Evolutionary conservation across 2,329 filamentous ascomycete genomes (phyloP).

Genomic region (Rutstroemia sp.): DNA sequence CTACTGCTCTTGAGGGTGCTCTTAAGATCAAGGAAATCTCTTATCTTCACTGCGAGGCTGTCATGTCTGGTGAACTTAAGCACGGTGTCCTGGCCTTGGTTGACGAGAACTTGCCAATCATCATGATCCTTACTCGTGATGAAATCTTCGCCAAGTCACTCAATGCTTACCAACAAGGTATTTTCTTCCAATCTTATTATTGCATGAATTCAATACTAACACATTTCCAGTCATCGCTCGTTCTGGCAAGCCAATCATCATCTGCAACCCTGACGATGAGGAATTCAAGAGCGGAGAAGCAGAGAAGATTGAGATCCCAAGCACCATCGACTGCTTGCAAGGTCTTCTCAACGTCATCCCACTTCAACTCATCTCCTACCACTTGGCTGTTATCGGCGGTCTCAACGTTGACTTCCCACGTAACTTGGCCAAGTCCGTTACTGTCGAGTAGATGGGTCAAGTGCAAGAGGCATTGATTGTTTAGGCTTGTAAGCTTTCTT

Average conservation of each 20-base stretch:
- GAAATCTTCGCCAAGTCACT: slow-evolving; percentile 97
- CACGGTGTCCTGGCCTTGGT: slow-evolving; percentile 96
- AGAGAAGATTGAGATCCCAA: slow-evolving; percentile 95
- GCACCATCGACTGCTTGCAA: slow-evolving; percentile 91
- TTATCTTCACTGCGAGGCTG: slow-evolving; percentile 97
- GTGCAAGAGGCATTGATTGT: not conserved
- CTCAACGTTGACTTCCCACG: slow-evolving; percentile 98
- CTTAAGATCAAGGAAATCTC: slow-evolving; percentile 99
- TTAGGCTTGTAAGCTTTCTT: slow-evolving; percentile 7
- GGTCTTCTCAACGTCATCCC: slow-evolving; percentile 97
- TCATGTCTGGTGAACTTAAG: slow-evolving; percentile 99
- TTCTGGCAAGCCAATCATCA: slow-evolving; percentile 92
- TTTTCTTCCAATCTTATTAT: slow-evolving; percentile 23
- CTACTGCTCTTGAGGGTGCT: slow-evolving; percentile 92
- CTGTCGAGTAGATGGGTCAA: slow-evolving; percentile 67
- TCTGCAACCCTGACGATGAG: slow-evolving; percentile 84
- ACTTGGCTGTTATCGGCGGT: slow-evolving; percentile 92
- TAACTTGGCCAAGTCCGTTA: slow-evolving; percentile 98
- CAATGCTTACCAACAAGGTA: slow-evolving; percentile 97
- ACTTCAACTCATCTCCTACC: slow-evolving; percentile 96
- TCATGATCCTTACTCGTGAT: slow-evolving; percentile 98
- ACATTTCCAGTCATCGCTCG: slow-evolving; percentile 73
- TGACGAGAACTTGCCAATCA: slow-evolving; percentile 96
- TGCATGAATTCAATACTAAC: slow-evolving; percentile 23
- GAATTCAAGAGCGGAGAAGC: slow-evolving; percentile 86